Evolutionary conservation across 176 grass and related monocot genomes (phyloP).

Genomic region (Lolium perenne): DNA sequence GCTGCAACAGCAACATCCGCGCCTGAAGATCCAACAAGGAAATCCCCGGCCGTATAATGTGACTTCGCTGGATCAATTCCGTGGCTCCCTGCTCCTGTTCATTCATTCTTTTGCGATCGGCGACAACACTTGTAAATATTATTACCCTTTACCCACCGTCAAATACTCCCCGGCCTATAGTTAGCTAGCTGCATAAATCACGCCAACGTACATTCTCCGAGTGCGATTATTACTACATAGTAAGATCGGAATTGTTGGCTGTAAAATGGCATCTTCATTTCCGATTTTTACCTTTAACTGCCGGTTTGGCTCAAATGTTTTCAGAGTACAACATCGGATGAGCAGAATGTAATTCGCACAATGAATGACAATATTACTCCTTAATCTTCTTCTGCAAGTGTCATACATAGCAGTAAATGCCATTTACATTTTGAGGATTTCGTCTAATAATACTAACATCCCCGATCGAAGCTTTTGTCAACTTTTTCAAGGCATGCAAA

Average conservation of each 20-base stretch:
- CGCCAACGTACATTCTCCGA: background rate
- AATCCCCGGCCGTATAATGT: no score
- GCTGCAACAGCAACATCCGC: background rate
- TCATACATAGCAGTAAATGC: background rate
- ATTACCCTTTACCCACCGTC: background rate
- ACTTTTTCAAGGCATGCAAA: background rate
- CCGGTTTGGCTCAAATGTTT: background rate
- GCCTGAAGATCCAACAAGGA: no score
- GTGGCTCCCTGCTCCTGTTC: background rate
- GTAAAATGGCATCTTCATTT: background rate
- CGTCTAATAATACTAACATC: background rate
- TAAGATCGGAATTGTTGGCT: background rate
- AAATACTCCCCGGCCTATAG: no score
- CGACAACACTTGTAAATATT: conserved; percentile 3
- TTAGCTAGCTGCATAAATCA: conserved; percentile 11
- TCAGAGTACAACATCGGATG: no score
- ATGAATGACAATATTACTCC: background rate
- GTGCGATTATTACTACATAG: background rate
- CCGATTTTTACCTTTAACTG: background rate
- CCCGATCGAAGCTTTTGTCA: conserved; percentile 1
- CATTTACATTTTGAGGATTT: background rate
- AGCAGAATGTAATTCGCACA: background rate
- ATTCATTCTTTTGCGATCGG: conserved; percentile 27
- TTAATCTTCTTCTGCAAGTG: background rate
- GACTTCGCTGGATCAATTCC: no score